These are phyloP conservation scores for Mycena albidolilacea DNA, from an alignment of 768 basidiomycete genomes.

Conservation along the genomic window DNA sequence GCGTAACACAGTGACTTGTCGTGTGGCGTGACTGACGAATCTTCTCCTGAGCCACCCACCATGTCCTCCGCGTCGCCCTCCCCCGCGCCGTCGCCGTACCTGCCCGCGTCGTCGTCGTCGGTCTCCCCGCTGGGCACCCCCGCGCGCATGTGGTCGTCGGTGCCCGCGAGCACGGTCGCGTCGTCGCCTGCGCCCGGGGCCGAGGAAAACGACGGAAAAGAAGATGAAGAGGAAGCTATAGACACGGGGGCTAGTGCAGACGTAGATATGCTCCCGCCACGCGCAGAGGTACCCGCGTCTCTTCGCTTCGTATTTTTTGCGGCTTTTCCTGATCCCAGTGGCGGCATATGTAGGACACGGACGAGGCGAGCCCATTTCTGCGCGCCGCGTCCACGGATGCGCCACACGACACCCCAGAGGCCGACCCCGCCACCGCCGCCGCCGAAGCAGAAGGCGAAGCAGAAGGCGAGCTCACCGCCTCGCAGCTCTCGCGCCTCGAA, in stretches of 20 bases:
- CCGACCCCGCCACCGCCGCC: too few species aligned
- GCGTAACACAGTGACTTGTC: too few species aligned
- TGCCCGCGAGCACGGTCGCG: constrained; percentile 37
- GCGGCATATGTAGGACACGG: background rate
- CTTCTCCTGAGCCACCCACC: too few species aligned
- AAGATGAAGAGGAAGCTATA: background rate
- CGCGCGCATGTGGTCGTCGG: constrained; percentile 29
- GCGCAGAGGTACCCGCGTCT: too few species aligned
- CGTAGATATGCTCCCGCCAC: too few species aligned
- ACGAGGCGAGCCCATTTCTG: background rate
- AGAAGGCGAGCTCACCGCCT: constrained; percentile 9
- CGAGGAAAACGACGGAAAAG: background rate
- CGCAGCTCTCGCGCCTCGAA: constrained; percentile 23
- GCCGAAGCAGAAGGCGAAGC: constrained; percentile 2
- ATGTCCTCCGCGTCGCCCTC: background rate
- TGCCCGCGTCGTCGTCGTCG: background rate
- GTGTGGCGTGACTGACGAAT: too few species aligned
- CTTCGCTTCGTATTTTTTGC: too few species aligned
- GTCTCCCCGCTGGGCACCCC: constrained; percentile 7
- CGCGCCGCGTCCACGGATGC: background rate
- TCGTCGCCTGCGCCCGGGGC: constrained; percentile 32
- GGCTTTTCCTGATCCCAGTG: too few species aligned
- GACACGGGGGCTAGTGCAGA: too few species aligned
- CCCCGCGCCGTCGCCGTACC: background rate
- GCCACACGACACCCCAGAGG: too few species aligned